Evolutionary conservation across 1,139 yeast genomes (phyloP), one percentile per base, ranked within the genome.

Genomic region (Hansenula lynferdii): DNA sequence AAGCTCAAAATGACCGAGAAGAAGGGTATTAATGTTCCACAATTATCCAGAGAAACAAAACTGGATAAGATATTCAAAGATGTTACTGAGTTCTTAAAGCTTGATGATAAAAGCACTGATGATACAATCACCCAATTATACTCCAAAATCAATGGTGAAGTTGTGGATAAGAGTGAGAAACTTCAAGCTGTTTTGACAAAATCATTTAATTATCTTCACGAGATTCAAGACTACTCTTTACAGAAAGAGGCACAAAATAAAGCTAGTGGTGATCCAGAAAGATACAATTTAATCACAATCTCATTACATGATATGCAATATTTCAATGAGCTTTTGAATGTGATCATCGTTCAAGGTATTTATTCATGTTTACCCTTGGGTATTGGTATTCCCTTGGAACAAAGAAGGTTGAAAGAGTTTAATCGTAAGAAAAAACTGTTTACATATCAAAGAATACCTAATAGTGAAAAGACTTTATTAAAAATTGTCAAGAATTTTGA

Each of bases 241-340:
- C 31, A 27, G 6, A 33, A 22, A 20, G 14, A 40, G 5, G 15
- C 22, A 11, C 25, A 28, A 19, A 40, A 39, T 15, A 28, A 24
- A 20, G 9, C 20, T 17, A 22, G 26, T 8, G 26, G 20, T 3
- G 47, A 48, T 25, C 38, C 44, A 11, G 55, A 49, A 35, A 57
- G 67, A 35, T 54, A 68, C 7, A 60, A 72, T 34, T 57, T 85
- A 37, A 72, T 90, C 16, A 67, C 83, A 8, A 81, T 90, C 14
- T 85, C 97, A 0, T 65, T 90, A 10, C 90, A 86, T 53, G 97
- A 90, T 56, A 78, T 90, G 68, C 82, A 80, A 54, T 73, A 77
- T 3, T 75, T 90, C 43, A 81, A 85, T 35, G 74, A 71, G 22
- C 55, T 90, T 35, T 61, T 82, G 20, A 83, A 82, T 44, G 45